A percentile compares a stretch with the other conserved stretches of the same genome.
These are phyloP conservation scores for Clathrospora elynae DNA, from an alignment of 2,329 filamentous ascomycete genomes.

Conservation along the genomic window DNA sequence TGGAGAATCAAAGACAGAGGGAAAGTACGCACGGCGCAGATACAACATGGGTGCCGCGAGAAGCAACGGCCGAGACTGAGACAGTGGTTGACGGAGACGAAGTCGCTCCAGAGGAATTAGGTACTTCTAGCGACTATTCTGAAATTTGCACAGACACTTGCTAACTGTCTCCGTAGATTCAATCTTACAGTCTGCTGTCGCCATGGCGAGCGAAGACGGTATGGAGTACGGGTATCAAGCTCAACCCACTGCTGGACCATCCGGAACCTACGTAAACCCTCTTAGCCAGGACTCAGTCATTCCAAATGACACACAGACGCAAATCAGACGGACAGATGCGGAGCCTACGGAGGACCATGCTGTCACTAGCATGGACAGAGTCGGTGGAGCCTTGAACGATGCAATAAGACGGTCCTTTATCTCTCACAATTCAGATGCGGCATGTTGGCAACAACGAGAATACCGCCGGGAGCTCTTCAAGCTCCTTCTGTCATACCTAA, in stretches of 20 bases:
- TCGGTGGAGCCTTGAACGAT: not conserved
- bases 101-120: constrained; percentile 1
- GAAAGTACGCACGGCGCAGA: constrained; percentile 7
- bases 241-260: constrained; percentile 12
- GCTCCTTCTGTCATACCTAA: constrained; percentile 9
- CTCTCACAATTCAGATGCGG: not conserved
- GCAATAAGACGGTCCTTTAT: not conserved
- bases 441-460: not conserved
- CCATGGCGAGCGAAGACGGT: not conserved
- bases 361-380: not conserved
- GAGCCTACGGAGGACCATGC: not conserved
- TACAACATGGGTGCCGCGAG: constrained; percentile 4
- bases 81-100: constrained; percentile 13
- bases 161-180: not conserved
- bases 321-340: not conserved
- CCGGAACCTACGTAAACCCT: constrained; percentile 14
- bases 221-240: constrained; percentile 2
- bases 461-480: constrained; percentile 16
- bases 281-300: constrained; percentile 17
- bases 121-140: not conserved
- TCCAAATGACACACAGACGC: constrained; percentile 6
- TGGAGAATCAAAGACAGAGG: not conserved
- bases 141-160: not conserved
- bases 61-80: constrained; percentile 14
- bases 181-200: not conserved